Evolutionary conservation across 805 yeast species (phyloP).

Genomic region (Wickerhamomyces kurtzmanii): DNA sequence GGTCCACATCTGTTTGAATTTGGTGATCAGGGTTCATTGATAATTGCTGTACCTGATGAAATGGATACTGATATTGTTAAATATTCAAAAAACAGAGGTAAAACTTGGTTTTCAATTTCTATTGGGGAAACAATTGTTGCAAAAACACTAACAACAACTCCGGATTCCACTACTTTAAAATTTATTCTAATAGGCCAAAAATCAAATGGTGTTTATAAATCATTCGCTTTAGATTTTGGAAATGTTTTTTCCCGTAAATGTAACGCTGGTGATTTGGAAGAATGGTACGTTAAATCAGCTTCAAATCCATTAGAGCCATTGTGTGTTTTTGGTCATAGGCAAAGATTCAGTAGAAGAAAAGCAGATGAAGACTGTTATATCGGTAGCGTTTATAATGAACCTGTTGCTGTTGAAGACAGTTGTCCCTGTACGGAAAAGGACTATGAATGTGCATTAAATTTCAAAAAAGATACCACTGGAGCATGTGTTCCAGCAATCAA

Average conservation of each 20-base stretch:
- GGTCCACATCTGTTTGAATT: constrained; percentile 45
- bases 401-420: constrained; percentile 32
- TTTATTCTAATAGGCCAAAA: constrained; percentile 41
- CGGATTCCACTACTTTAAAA: constrained; percentile 60
- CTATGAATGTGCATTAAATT: constrained; percentile 60
- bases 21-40: constrained; percentile 74
- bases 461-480: constrained; percentile 23
- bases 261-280: constrained; percentile 54
- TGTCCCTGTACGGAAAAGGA: constrained; percentile 62
- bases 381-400: constrained; percentile 25
- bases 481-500: constrained; percentile 35
- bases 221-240: constrained; percentile 40
- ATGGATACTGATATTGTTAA: constrained; percentile 24
- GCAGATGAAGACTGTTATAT: constrained; percentile 49
- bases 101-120: constrained; percentile 45
- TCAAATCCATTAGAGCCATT: constrained; percentile 15
- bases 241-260: constrained; percentile 36
- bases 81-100: constrained; percentile 69
- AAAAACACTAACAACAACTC: constrained; percentile 38
- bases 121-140: constrained; percentile 36
- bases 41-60: constrained; percentile 45
- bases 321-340: constrained; percentile 66
- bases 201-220: constrained; percentile 9
- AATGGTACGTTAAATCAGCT: constrained; percentile 40
- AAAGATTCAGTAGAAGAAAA: constrained; percentile 55